Conservation (phyloP, 108 stramenopile species). For the Skeletonema potamos region DNA sequence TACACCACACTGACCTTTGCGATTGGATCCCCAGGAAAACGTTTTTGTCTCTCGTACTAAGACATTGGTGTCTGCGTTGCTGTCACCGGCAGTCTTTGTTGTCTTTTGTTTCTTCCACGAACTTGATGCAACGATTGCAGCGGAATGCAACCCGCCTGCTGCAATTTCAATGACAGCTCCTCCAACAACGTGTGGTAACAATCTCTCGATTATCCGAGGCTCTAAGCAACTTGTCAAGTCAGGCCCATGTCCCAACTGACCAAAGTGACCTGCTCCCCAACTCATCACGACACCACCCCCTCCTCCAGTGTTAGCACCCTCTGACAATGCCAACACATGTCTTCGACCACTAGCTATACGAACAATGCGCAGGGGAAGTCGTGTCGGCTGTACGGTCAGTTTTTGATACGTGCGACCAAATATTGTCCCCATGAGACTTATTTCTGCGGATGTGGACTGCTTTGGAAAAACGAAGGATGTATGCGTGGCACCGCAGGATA, state of each 20-base stretch:
- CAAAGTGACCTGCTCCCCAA: slow-evolving; percentile 91
- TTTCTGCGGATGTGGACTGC: slow-evolving; percentile 1
- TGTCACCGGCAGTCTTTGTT: background rate
- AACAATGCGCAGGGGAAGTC: slow-evolving; percentile 35
- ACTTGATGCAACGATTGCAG: slow-evolving; percentile 53
- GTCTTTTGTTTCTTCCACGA: background rate
- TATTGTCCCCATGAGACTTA: slow-evolving; percentile 38
- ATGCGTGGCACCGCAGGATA: slow-evolving; percentile 45
- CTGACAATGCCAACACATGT: slow-evolving; percentile 48
- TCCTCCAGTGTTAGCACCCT: slow-evolving; percentile 31
- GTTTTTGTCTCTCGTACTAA: slow-evolving; percentile 49
- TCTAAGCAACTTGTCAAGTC: slow-evolving; percentile 40
- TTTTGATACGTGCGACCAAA: slow-evolving; percentile 34
- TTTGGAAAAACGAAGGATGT: slow-evolving; percentile 34
- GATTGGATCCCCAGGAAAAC: slow-evolving; percentile 79
- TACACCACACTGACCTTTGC: slow-evolving; percentile 69
- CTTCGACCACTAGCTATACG: slow-evolving; percentile 40
- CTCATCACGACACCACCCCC: slow-evolving; percentile 67
- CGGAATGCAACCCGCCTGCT: slow-evolving; percentile 79
- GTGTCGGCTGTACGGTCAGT: slow-evolving; percentile 41
- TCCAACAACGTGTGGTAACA: slow-evolving; percentile 63
- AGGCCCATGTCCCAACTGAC: slow-evolving; percentile 74
- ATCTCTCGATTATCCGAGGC: slow-evolving; percentile 58
- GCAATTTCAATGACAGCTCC: slow-evolving; percentile 58
- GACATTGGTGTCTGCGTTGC: background rate